phyloP scores from a whole-genome alignment of 805 yeast genomes.

The Blastobotrys terrestris region DNA sequence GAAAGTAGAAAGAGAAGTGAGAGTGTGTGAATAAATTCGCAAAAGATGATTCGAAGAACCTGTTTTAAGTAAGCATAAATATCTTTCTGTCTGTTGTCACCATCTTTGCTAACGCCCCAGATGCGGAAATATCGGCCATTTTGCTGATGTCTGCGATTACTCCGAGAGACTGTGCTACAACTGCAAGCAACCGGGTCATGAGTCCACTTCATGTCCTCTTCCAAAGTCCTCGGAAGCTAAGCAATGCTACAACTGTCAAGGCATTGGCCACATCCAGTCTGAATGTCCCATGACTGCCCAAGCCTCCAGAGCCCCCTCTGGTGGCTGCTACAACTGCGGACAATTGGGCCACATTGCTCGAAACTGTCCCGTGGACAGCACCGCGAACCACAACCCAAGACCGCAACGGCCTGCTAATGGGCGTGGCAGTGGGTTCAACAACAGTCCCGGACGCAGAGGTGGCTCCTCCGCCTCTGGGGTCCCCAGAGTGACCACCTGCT shows the following conservation, averaged over 20 bases:
- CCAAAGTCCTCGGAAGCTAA: constrained; percentile 77
- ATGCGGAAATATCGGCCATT: constrained; percentile 89
- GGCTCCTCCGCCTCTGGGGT: constrained; percentile 9
- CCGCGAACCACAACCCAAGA: no score
- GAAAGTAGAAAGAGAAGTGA: not conserved
- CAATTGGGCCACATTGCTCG: constrained; percentile 78
- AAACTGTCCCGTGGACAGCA: constrained; percentile 42
- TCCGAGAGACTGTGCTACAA: constrained; percentile 85
- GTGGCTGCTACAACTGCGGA: constrained; percentile 73
- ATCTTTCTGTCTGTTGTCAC: no score
- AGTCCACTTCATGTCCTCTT: constrained; percentile 78
- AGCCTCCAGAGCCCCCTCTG: constrained; percentile 40
- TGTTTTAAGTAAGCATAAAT: constrained; percentile 10
- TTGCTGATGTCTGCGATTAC: constrained; percentile 80
- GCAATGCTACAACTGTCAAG: constrained; percentile 88
- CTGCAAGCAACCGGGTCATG: constrained; percentile 83
- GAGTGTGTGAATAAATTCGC: not conserved
- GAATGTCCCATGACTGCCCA: constrained; percentile 62
- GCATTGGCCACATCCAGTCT: constrained; percentile 78
- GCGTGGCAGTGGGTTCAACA: constrained; percentile 18
- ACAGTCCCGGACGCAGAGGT: constrained; percentile 32
- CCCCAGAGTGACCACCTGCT: constrained; percentile 48
- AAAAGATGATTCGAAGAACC: constrained; percentile 5
- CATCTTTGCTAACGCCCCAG: no score
- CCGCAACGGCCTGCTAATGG: no score